Conservation (phyloP, 108 stramenopile genomes). For the Nitzschia sp. region DNA sequence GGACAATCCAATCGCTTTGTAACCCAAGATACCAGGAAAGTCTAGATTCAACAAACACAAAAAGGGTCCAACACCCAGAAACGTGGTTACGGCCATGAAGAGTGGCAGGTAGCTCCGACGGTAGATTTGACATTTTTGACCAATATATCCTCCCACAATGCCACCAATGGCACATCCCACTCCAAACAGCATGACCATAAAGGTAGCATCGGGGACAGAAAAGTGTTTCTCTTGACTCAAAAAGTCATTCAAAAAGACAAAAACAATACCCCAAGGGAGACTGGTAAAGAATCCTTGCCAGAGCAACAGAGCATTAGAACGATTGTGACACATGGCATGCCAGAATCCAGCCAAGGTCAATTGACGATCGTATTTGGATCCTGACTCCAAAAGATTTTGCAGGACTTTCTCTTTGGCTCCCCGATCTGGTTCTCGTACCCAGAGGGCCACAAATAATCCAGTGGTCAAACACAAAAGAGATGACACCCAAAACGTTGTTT, state of each 20-base stretch:
- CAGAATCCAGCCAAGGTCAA: conserved; percentile 61
- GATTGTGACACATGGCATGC: conserved; percentile 50
- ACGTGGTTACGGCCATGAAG: conserved; percentile 56
- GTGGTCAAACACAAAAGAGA: conserved; percentile 34
- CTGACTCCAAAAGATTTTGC: conserved; percentile 54
- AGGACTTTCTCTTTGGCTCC: conserved; percentile 70
- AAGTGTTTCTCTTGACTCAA: conserved; percentile 68
- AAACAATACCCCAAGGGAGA: conserved; percentile 70
- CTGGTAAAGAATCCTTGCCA: conserved; percentile 66
- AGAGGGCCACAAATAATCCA: conserved; percentile 39
- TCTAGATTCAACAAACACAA: conserved; percentile 46
- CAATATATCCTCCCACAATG: conserved; percentile 56
- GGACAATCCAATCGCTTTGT: conserved; percentile 40
- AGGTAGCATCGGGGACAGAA: conserved; percentile 58
- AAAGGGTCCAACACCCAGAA: conserved; percentile 60
- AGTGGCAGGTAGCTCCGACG: conserved; percentile 53
- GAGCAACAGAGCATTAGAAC: conserved; percentile 51
- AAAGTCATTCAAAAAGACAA: conserved; percentile 72
- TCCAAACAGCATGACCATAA: conserved; percentile 58
- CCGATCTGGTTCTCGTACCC: conserved; percentile 63
- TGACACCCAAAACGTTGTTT: conserved; percentile 52
- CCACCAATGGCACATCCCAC: conserved; percentile 64
- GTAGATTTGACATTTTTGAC: conserved; percentile 32
- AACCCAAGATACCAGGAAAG: conserved; percentile 43
- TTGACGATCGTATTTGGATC: conserved; percentile 65